Conservation (phyloP, 2,329 filamentous ascomycete genomes). For the Alternaria conjuncta region DNA sequence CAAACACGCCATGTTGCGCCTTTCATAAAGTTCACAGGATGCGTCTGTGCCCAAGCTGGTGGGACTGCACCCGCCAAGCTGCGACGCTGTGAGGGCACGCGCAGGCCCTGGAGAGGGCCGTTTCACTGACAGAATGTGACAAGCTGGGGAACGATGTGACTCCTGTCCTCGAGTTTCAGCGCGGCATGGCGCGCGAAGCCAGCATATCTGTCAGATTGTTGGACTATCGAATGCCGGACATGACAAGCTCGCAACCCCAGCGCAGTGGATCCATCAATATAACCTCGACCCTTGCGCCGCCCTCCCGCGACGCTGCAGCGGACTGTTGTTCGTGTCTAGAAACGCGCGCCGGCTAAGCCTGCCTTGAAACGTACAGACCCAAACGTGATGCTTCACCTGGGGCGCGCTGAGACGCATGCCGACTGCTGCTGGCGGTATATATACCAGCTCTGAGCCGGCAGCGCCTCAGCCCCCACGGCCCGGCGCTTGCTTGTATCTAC, state of each 20-base stretch:
- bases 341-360: constrained; percentile 4
- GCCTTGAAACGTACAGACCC: constrained; percentile 30
- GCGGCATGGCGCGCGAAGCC: background rate
- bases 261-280: constrained; percentile 11
- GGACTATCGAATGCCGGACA: background rate
- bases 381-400: constrained; percentile 32
- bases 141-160: background rate
- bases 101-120: background rate
- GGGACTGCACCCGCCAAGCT: constrained; percentile 8
- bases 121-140: constrained; percentile 9
- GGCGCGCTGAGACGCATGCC: constrained; percentile 28
- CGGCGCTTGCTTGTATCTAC: constrained; percentile 6
- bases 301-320: background rate
- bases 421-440: constrained; percentile 6
- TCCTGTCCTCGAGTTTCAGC: background rate
- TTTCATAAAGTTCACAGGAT: background rate
- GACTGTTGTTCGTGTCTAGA: constrained; percentile 7
- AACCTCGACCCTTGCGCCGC: constrained; percentile 4
- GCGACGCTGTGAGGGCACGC: constrained; percentile 1
- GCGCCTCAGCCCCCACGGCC: constrained; percentile 12
- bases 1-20: constrained; percentile 6
- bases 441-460: constrained; percentile 14
- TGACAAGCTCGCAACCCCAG: constrained; percentile 19
- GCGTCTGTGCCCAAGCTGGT: constrained; percentile 9
- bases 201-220: constrained; percentile 1